These are phyloP conservation scores for Alternaria gaisen DNA, from an alignment of 2,329 filamentous ascomycete species.

Conservation along the genomic window DNA sequence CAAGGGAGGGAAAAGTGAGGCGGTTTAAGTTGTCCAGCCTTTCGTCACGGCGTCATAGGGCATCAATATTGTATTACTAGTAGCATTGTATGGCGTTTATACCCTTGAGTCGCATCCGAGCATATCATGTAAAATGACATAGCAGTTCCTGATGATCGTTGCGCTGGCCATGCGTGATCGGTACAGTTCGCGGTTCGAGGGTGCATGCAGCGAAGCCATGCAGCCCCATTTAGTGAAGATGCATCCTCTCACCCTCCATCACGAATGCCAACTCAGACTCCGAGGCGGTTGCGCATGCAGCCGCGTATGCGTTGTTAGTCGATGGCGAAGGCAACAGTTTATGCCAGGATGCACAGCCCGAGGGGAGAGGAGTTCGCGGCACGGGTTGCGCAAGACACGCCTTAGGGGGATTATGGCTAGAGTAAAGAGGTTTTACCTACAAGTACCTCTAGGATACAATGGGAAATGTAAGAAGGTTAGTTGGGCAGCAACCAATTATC, in stretches of 20 bases:
- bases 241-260: conserved; percentile 27
- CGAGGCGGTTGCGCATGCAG: conserved; percentile 42
- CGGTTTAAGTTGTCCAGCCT: conserved; percentile 52
- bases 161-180: conserved; percentile 47
- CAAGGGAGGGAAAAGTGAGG: conserved; percentile 73
- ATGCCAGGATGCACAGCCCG: conserved; percentile 10
- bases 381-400: neutral
- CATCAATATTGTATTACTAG: conserved; percentile 27
- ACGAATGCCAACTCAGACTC: conserved; percentile 37
- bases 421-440: neutral
- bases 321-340: conserved; percentile 30
- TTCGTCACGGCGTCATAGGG: conserved; percentile 17
- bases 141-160: conserved; percentile 41
- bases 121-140: conserved; percentile 45
- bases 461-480: conserved; percentile 2
- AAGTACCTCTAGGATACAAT: neutral
- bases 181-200: conserved; percentile 30
- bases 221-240: conserved; percentile 28
- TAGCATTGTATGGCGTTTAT: conserved; percentile 49
- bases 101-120: conserved; percentile 30
- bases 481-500: neutral
- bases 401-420: conserved; percentile 1
- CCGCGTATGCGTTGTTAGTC: conserved; percentile 45
- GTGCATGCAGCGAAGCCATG: conserved; percentile 20
- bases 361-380: conserved; percentile 8